Percentiles rank a stretch among this genome's conserved stretches.
Conservation (phyloP, 148 eudicot genomes). For the Heliosperma pusillum region DNA sequence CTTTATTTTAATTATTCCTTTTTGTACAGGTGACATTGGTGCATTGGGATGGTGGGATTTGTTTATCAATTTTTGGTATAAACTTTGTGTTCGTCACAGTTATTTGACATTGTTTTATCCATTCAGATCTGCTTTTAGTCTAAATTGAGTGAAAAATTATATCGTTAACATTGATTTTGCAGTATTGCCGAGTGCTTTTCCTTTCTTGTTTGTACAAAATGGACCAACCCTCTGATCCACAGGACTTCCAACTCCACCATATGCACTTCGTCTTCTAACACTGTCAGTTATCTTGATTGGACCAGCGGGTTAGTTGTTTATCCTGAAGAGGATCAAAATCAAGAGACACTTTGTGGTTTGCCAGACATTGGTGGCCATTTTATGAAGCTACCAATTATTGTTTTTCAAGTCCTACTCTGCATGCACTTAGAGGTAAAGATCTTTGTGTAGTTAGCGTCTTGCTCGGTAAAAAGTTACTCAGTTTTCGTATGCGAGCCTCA, state of each 20-base stretch:
- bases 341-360: slow-evolving; percentile 60
- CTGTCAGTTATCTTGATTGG: slow-evolving; percentile 71
- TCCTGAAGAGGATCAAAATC: slow-evolving; percentile 52
- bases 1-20: background rate
- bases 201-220: slow-evolving; percentile 95
- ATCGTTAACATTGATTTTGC: slow-evolving; percentile 15
- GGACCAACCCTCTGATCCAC: slow-evolving; percentile 92
- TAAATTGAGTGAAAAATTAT: background rate
- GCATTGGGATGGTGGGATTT: slow-evolving; percentile 97
- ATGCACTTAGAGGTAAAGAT: slow-evolving; percentile 79
- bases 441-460: background rate
- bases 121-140: background rate
- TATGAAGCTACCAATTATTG: slow-evolving; percentile 81
- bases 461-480: background rate
- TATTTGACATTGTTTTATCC: too few species aligned
- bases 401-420: slow-evolving; percentile 81
- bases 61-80: slow-evolving; percentile 82
- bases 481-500: background rate
- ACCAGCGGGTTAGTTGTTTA: slow-evolving; percentile 62
- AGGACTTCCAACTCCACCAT: slow-evolving; percentile 42
- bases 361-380: slow-evolving; percentile 91
- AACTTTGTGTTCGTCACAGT: background rate
- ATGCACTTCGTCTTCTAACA: slow-evolving; percentile 59
- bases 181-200: slow-evolving; percentile 98
- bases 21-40: slow-evolving; percentile 64